Base-by-base conservation (phyloP, 129 eudicot species). In the Sambucus nigra region DNA sequence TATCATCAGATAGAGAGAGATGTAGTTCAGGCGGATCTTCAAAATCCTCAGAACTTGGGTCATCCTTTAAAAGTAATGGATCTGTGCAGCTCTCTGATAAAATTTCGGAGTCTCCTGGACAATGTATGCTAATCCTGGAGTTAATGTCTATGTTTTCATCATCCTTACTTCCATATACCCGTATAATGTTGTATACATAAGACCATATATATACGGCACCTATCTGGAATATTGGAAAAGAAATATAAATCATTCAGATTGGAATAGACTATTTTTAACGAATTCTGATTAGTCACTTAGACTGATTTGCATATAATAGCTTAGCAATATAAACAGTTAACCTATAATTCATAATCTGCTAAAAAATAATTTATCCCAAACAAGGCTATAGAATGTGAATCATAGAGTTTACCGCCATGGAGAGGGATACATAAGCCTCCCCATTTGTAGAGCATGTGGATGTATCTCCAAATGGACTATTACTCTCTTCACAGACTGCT, bases 391-490 rank as follows among this genome's bases (percentile, higher is more conserved):
- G 45, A 23, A 24, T n/a, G 9, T 6, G 22, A 0, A 1, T 17
- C 8, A 15, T 35, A 1, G 9, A 27, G 16, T 47, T 42, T 82
- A 82, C 92, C 74, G 81, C 81, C 81, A 74, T 70, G 39, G 92
- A 77, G 45, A 82, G 82, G 2, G 92, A 82, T 32, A 73, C 85
- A 55, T 77, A 75, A 57, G 72, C 72, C 51, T 70, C 28, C 33
- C 86, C 92, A 16, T 68, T 70, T 9, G 53, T 49, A 12, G 76
- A 40, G 54, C 92, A 82, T 15, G 76, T 67, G 33, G 60, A 33
- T 26, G 71, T 47, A 42, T 73, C 86, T 41, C 93, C 93, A 55
- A 82, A 82, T 12, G 93, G 93, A 45, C 68, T 82, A 47, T 70
- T 73, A 58, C 54, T 72, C 52, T 82, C 93, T 50, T 69, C 66